A percentile compares a stretch with the other conserved stretches of the same genome.
These are phyloP conservation scores for Umbelopsis isabellina DNA, from an alignment of 192 early-diverging fungal species.

Conservation along the genomic window DNA sequence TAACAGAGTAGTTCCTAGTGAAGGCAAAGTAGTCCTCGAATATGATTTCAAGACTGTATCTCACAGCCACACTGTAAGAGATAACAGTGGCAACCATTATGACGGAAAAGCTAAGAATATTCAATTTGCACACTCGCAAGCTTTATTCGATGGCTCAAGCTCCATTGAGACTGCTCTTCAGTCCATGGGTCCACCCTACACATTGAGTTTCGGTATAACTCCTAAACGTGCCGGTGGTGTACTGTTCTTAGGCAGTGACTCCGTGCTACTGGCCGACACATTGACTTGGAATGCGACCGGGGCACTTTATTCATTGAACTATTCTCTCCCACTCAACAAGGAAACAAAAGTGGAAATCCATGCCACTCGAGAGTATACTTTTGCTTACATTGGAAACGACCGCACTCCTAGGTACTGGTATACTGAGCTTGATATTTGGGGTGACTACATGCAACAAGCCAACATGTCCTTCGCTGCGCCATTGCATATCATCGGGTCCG, in stretches of 20 bases:
- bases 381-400: conserved; percentile 3
- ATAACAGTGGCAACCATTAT: conserved; percentile 18
- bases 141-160: neutral
- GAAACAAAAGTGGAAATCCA: conserved; percentile 21
- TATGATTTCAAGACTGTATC: neutral
- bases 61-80: neutral
- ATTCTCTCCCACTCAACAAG: conserved; percentile 14
- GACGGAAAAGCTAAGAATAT: neutral
- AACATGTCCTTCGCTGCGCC: conserved; percentile 25
- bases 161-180: neutral
- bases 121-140: neutral
- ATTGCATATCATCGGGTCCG: conserved; percentile 1
- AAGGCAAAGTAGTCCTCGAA: conserved; percentile 9
- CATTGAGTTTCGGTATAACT: conserved; percentile 3
- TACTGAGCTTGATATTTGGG: conserved; percentile 23
- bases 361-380: conserved; percentile 16
- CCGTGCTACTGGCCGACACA: neutral
- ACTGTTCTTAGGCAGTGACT: conserved; percentile 15
- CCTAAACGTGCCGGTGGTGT: neutral
- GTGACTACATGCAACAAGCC: conserved; percentile 20
- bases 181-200: conserved; percentile 25
- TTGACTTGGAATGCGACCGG: conserved; percentile 20
- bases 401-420: conserved; percentile 20
- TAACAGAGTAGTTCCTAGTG: conserved; percentile 16
- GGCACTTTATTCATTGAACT: neutral